phyloP scores from a whole-genome alignment of 2,329 filamentous ascomycete genomes.

The Penicillium sp. region DNA sequence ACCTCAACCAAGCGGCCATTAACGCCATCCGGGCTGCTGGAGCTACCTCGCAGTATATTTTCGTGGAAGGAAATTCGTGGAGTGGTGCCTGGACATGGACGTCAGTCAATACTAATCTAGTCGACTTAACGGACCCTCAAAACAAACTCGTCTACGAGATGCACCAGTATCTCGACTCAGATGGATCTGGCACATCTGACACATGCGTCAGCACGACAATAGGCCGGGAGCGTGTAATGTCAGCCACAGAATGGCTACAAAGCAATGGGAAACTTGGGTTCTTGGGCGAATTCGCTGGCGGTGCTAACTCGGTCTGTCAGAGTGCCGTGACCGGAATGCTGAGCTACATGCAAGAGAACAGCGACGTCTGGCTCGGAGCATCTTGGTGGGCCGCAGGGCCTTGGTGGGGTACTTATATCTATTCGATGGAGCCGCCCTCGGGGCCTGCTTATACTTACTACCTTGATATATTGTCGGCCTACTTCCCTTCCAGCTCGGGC shows the following conservation, averaged over 20 bases:
- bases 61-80: constrained; percentile 61
- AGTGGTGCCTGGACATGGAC: constrained; percentile 56
- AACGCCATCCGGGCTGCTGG: constrained; percentile 64
- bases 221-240: constrained; percentile 56
- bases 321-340: constrained; percentile 58
- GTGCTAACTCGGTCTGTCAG: constrained; percentile 50
- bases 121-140: constrained; percentile 54
- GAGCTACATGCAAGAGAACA: constrained; percentile 58
- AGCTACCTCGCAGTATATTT: constrained; percentile 62
- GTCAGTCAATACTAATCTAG: constrained; percentile 47
- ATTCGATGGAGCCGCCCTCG: constrained; percentile 33
- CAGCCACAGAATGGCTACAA: constrained; percentile 53
- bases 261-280: constrained; percentile 60
- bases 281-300: constrained; percentile 61
- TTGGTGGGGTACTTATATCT: constrained; percentile 58
- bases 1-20: constrained; percentile 68
- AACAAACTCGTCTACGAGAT: constrained; percentile 64
- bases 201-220: constrained; percentile 59
- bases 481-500: constrained; percentile 22
- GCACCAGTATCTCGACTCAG: constrained; percentile 65
- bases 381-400: constrained; percentile 64
- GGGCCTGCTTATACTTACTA: constrained; percentile 35
- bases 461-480: constrained; percentile 35
- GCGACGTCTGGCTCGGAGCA: constrained; percentile 62
- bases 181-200: constrained; percentile 57